Percentiles rank a stretch among this genome's conserved stretches.
These are phyloP conservation scores for Fusarium sp. DNA, from an alignment of 2,329 filamentous ascomycete genomes.

Conservation along the genomic window DNA sequence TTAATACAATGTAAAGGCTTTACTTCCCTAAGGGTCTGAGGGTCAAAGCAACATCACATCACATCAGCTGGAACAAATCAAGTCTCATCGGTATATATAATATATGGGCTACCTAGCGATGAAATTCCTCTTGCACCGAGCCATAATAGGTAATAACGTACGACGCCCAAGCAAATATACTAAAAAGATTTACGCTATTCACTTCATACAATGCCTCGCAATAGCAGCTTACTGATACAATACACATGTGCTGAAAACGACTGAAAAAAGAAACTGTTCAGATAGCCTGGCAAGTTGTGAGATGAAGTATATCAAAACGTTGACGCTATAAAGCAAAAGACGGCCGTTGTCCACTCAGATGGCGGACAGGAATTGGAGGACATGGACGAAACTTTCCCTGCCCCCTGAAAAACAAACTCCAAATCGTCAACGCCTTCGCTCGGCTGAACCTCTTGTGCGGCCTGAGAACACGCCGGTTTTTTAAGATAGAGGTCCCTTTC, in stretches of 20 bases:
- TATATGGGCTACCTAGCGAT: background rate
- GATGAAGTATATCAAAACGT: background rate
- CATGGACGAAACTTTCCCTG: background rate
- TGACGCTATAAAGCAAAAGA: slow-evolving; percentile 10
- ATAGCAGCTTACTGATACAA: slow-evolving; percentile 29
- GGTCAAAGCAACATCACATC: background rate
- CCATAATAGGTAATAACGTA: background rate
- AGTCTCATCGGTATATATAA: slow-evolving; percentile 15
- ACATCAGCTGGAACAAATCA: background rate
- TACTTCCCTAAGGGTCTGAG: background rate
- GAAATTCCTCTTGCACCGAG: background rate
- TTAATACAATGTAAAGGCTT: background rate
- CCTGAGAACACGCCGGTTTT: background rate
- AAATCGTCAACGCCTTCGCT: background rate
- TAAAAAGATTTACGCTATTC: slow-evolving; percentile 21
- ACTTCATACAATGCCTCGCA: slow-evolving; percentile 35
- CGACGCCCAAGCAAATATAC: slow-evolving; percentile 12
- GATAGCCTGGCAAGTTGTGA: background rate
- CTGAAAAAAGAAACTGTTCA: background rate
- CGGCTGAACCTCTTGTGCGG: background rate
- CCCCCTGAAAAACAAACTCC: background rate
- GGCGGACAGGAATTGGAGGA: background rate
- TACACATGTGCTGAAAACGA: background rate
- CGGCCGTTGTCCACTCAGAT: background rate
- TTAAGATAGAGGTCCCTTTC: background rate